Conservation (phyloP, 768 basidiomycete species). For the Kwoniella shandongensis region DNA sequence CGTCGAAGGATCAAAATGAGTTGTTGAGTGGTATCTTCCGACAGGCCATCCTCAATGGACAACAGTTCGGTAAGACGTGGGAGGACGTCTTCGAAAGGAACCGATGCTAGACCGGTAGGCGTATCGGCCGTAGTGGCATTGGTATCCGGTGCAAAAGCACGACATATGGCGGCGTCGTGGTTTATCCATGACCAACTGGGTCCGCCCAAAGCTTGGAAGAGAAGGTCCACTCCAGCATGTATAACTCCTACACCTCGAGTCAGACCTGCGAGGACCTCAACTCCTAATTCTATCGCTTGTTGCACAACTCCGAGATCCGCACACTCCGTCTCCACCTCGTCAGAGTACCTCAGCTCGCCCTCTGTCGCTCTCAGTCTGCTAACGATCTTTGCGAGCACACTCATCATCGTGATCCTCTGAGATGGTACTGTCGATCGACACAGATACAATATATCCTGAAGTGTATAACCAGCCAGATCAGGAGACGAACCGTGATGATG, state of each 20-base stretch:
- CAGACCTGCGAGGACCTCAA: slow-evolving; percentile 25
- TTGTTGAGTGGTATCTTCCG: slow-evolving; percentile 32
- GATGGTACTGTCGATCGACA: slow-evolving; percentile 77
- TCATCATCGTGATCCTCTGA: slow-evolving; percentile 79
- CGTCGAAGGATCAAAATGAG: slow-evolving; percentile 39
- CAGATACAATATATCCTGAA: slow-evolving; percentile 78
- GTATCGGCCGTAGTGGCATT: background rate
- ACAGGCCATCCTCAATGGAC: slow-evolving; percentile 26
- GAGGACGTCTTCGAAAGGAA: slow-evolving; percentile 39
- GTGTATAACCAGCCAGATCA: slow-evolving; percentile 77
- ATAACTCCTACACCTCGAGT: slow-evolving; percentile 34
- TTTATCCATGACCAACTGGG: slow-evolving; percentile 12
- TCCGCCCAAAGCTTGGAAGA: slow-evolving; percentile 35
- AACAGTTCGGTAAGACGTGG: slow-evolving; percentile 37
- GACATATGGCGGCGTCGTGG: background rate
- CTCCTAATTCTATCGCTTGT: slow-evolving; percentile 29
- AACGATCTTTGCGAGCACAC: slow-evolving; percentile 64
- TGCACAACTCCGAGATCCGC: slow-evolving; percentile 12
- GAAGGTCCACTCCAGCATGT: slow-evolving; percentile 42
- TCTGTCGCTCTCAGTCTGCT: background rate
- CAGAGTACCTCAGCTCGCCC: slow-evolving; percentile 1
- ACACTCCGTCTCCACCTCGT: slow-evolving; percentile 12
- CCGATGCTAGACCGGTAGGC: slow-evolving; percentile 9
- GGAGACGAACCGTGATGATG: slow-evolving; percentile 84
- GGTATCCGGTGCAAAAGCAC: slow-evolving; percentile 3